A percentile compares a stretch with the other conserved stretches of the same genome.
These are phyloP conservation scores for Eucalyptus sideroxylon DNA, from an alignment of 345 rosid genomes.

Conservation along the genomic window DNA sequence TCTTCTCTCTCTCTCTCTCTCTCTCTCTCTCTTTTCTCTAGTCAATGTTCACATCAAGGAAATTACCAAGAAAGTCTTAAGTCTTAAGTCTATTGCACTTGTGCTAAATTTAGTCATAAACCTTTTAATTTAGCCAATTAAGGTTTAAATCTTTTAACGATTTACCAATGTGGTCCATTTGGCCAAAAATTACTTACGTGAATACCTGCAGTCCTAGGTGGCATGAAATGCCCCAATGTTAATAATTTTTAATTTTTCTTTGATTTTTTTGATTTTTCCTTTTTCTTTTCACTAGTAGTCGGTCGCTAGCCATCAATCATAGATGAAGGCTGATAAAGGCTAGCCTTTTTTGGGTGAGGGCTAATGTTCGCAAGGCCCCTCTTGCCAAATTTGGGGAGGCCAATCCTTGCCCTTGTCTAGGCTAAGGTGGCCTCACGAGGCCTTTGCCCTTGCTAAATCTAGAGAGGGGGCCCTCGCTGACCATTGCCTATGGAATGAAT, in stretches of 20 bases:
- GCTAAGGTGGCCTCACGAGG: accelerated
- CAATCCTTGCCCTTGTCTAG: background rate
- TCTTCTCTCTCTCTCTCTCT: background rate
- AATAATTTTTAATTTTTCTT: too few species aligned
- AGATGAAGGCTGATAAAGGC: too few species aligned
- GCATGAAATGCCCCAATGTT: background rate
- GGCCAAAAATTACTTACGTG: background rate
- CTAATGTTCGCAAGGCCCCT: background rate
- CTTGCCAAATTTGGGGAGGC: accelerated
- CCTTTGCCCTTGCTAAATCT: too few species aligned
- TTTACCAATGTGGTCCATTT: background rate
- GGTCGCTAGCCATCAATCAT: background rate
- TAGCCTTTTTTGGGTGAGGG: background rate
- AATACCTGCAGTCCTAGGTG: accelerated
- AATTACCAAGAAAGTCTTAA: background rate
- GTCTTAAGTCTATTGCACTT: too few species aligned
- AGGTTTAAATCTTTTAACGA: too few species aligned
- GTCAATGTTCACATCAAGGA: background rate
- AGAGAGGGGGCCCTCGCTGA: accelerated
- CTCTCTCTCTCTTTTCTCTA: background rate
- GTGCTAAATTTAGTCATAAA: too few species aligned
- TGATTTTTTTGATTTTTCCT: too few species aligned
- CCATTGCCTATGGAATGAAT: too few species aligned
- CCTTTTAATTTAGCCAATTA: too few species aligned
- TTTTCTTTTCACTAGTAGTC: background rate